Percentiles rank a stretch among this genome's conserved stretches.
Evolutionary conservation across 129 eudicot genomes (phyloP).

Genomic region (Daucus carota): DNA sequence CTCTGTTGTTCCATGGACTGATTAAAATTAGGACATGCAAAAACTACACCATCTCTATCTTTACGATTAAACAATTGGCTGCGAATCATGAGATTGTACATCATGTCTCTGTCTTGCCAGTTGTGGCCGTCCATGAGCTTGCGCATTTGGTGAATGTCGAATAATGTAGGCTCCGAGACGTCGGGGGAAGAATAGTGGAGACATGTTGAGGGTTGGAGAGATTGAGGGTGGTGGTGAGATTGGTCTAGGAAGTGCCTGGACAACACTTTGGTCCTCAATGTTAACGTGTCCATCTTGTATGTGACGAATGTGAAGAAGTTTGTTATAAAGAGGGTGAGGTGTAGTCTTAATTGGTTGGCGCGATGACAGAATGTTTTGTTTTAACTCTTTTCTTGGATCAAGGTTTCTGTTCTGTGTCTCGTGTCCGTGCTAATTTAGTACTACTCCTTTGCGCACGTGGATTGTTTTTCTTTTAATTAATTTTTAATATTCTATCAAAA

Average conservation of each 20-base stretch:
- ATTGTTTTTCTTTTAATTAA: too few relatives aligned
- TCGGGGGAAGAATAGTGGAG: conserved; percentile 64
- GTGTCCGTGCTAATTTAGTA: too few relatives aligned
- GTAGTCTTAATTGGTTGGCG: not conserved
- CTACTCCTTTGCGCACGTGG: too few relatives aligned
- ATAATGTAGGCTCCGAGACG: conserved; percentile 24
- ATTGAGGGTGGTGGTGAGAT: conserved; percentile 14
- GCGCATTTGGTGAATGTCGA: conserved; percentile 39
- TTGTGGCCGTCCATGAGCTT: conserved; percentile 48
- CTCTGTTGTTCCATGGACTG: conserved; percentile 74
- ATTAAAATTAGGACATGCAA: conserved; percentile 52
- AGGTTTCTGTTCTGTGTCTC: too few relatives aligned
- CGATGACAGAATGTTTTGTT: not conserved
- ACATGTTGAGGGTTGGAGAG: conserved; percentile 39
- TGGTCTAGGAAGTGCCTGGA: conserved; percentile 40
- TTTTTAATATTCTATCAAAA: too few relatives aligned
- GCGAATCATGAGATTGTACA: conserved; percentile 29
- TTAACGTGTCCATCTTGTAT: conserved; percentile 32
- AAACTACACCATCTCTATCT: conserved; percentile 42
- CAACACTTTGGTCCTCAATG: conserved; percentile 44
- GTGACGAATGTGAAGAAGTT: not conserved
- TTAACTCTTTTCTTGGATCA: not conserved
- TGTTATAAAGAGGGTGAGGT: not conserved
- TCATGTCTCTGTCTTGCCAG: conserved; percentile 38
- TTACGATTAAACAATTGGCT: conserved; percentile 45